A percentile compares a stretch with the other conserved stretches of the same genome.
Evolutionary conservation across 306 rosid genomes (phyloP).

Genomic region (Parietaria judaica): DNA sequence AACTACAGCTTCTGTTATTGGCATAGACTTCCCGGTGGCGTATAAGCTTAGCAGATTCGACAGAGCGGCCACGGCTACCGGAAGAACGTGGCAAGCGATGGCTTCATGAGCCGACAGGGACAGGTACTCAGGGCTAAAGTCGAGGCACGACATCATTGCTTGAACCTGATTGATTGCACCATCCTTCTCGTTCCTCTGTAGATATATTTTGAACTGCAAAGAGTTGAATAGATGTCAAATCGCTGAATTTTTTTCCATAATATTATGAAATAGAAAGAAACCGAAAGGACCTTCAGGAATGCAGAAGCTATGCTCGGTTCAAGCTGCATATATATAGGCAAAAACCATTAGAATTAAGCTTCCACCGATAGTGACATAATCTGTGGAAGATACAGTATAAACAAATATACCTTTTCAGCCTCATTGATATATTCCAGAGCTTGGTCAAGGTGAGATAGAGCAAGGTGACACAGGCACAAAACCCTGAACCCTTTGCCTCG

Average conservation of each 20-base stretch:
- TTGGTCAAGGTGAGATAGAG: slow-evolving; percentile 74
- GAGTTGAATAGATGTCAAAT: slow-evolving; percentile 19
- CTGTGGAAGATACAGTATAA: neutral
- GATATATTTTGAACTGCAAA: slow-evolving; percentile 77
- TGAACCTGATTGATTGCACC: slow-evolving; percentile 69
- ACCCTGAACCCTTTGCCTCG: slow-evolving; percentile 88
- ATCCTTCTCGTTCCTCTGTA: slow-evolving; percentile 62
- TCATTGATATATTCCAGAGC: slow-evolving; percentile 81
- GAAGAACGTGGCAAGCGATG: slow-evolving; percentile 75
- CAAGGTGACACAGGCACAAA: slow-evolving; percentile 87
- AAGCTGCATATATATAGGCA: slow-evolving; percentile 49
- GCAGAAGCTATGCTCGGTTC: slow-evolving; percentile 83
- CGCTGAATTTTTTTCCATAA: neutral
- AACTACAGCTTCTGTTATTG: slow-evolving; percentile 66
- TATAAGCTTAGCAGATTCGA: slow-evolving; percentile 59
- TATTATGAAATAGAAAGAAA: neutral
- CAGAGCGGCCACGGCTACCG: slow-evolving; percentile 73
- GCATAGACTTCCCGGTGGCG: slow-evolving; percentile 62
- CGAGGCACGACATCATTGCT: slow-evolving; percentile 76
- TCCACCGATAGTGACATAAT: neutral
- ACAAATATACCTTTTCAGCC: slow-evolving; percentile 70
- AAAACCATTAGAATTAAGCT: slow-evolving; percentile 10
- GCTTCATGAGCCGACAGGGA: slow-evolving; percentile 97
- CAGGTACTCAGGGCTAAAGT: slow-evolving; percentile 76
- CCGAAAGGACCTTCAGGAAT: slow-evolving; percentile 64